phyloP scores from a whole-genome alignment of 2,329 filamentous ascomycete species.

The Torrubiella hemipterigena region DNA sequence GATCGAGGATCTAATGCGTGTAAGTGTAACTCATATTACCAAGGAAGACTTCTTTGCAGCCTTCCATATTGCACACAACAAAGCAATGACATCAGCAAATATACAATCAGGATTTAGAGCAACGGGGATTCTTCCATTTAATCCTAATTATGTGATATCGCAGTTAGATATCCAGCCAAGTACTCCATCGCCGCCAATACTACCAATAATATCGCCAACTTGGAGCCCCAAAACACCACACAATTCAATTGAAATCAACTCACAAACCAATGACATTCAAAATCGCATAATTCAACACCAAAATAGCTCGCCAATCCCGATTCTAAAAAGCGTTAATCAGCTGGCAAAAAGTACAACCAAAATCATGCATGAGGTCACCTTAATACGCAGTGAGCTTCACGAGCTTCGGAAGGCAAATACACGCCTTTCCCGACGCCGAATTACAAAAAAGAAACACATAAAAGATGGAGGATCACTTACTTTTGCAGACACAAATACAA shows the following conservation, averaged over 20 bases:
- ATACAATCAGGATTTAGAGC: constrained; percentile 16
- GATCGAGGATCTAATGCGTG: constrained; percentile 15
- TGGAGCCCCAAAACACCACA: background rate
- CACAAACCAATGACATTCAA: constrained; percentile 1
- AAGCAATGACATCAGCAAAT: constrained; percentile 15
- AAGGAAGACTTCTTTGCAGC: constrained; percentile 15
- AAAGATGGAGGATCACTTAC: too few species aligned
- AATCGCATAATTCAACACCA: constrained; percentile 3
- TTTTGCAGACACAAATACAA: too few species aligned
- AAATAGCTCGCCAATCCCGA: constrained; percentile 4
- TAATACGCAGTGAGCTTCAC: background rate
- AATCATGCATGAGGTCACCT: background rate
- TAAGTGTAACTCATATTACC: constrained; percentile 16
- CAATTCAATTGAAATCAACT: background rate
- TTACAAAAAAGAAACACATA: too few species aligned
- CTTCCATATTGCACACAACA: constrained; percentile 14
- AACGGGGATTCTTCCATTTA: constrained; percentile 17
- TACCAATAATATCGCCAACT: background rate
- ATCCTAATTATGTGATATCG: constrained; percentile 17
- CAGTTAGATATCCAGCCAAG: constrained; percentile 16
- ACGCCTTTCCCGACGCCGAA: too few species aligned
- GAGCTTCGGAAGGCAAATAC: too few species aligned
- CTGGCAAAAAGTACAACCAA: constrained; percentile 4
- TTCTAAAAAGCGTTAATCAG: constrained; percentile 3
- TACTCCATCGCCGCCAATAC: constrained; percentile 8